A percentile compares a stretch with the other conserved stretches of the same genome.
phyloP scores from a whole-genome alignment of 352 stramenopile genomes.

The Globisporangium paroecandrum region DNA sequence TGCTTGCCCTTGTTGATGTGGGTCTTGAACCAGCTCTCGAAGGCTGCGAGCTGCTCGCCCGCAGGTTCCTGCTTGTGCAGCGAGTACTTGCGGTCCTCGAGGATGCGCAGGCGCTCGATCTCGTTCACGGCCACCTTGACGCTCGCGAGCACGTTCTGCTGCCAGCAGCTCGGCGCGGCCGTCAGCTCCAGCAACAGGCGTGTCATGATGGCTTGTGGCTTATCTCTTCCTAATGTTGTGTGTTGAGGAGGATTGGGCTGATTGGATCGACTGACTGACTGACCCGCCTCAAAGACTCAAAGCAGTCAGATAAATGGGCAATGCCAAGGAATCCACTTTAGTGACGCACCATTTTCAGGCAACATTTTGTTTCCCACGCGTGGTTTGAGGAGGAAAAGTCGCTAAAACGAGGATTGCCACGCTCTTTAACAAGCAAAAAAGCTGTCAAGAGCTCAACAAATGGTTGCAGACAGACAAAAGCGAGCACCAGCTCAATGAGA shows the following conservation, averaged over 20 bases:
- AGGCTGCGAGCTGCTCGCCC: conserved; percentile 20
- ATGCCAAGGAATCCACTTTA: neutral
- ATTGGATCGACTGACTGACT: conserved; percentile 1
- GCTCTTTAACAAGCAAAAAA: neutral
- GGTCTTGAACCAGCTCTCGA: conserved; percentile 30
- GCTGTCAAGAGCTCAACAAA: neutral
- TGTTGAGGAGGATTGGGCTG: neutral
- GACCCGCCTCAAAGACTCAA: neutral
- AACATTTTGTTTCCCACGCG: too few species aligned
- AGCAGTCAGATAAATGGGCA: too few species aligned
- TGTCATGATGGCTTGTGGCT: conserved; percentile 1
- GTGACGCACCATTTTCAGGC: neutral
- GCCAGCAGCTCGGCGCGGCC: conserved; percentile 28
- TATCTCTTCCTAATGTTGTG: neutral
- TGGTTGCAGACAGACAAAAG: too few species aligned
- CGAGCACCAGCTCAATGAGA: too few species aligned
- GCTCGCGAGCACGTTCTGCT: conserved; percentile 25
- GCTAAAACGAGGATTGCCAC: neutral
- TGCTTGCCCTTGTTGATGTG: conserved; percentile 6
- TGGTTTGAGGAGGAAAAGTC: neutral
- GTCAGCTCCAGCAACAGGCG: conserved; percentile 29
- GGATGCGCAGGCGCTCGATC: conserved; percentile 24
- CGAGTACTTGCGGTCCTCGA: conserved; percentile 20
- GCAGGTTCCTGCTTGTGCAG: conserved; percentile 19
- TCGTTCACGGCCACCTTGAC: conserved; percentile 27